Conservation (phyloP, 2,329 filamentous ascomycete genomes). For the Trichoderma breve region DNA sequence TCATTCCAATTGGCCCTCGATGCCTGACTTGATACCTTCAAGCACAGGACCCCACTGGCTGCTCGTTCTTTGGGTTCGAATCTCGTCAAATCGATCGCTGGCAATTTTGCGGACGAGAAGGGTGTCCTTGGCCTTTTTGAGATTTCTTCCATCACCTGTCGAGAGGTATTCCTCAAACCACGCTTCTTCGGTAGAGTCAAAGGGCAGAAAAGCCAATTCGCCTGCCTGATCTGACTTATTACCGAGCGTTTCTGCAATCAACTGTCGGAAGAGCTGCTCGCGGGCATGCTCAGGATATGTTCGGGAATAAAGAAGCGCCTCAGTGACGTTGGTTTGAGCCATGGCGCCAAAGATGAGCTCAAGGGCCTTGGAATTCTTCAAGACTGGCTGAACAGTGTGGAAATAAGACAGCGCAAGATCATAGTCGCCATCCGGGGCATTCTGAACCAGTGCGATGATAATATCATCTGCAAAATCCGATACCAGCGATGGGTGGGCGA, state of each 20-base stretch:
- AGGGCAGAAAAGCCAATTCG: constrained; percentile 70
- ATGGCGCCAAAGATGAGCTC: constrained; percentile 69
- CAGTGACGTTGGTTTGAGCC: constrained; percentile 63
- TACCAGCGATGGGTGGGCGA: constrained; percentile 75
- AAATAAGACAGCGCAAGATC: constrained; percentile 74
- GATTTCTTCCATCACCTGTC: constrained; percentile 60
- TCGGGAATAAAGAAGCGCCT: constrained; percentile 72
- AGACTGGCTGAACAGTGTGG: constrained; percentile 68
- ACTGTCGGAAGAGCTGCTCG: constrained; percentile 62
- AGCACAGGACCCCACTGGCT: constrained; percentile 50
- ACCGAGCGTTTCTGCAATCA: constrained; percentile 59
- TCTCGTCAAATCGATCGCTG: constrained; percentile 56
- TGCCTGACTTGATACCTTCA: constrained; percentile 51
- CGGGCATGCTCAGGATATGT: constrained; percentile 61
- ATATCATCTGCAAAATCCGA: constrained; percentile 85
- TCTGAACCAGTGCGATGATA: constrained; percentile 63
- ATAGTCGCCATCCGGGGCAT: constrained; percentile 58
- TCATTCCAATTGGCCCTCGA: constrained; percentile 35
- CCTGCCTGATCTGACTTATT: constrained; percentile 50
- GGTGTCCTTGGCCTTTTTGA: constrained; percentile 68
- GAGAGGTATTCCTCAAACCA: constrained; percentile 72
- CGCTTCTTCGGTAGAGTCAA: constrained; percentile 66
- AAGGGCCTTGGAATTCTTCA: constrained; percentile 62
- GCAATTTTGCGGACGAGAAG: constrained; percentile 71
- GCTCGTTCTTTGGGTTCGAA: constrained; percentile 43